Conservation (phyloP, 257 asterid species). For the Jacaranda mimosifolia region DNA sequence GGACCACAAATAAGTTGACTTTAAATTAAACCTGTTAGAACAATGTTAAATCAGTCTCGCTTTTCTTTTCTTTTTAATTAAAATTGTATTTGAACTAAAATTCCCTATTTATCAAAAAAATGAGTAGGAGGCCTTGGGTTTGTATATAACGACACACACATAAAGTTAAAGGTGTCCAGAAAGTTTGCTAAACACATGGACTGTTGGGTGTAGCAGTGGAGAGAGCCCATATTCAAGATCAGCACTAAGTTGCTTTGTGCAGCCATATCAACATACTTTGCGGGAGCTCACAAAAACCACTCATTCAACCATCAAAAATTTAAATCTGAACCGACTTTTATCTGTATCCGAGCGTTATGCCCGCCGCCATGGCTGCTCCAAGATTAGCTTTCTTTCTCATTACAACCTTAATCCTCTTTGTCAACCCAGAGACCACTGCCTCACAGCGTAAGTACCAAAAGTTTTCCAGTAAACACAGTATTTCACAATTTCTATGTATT, state of each 20-base stretch:
- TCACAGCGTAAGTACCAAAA: conserved; percentile 36
- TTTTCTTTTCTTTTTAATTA: background rate
- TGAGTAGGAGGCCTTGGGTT: background rate
- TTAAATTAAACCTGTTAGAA: too few species aligned
- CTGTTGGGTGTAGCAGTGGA: conserved; percentile 21
- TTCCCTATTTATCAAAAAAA: background rate
- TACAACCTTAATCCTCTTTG: conserved; percentile 28
- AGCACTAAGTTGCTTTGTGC: background rate
- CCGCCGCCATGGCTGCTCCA: conserved; percentile 43
- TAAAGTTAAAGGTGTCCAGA: conserved; percentile 29
- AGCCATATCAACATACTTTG: too few species aligned
- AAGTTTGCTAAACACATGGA: conserved; percentile 20
- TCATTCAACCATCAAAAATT: conserved; percentile 15
- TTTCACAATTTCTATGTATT: background rate
- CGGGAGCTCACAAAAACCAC: background rate
- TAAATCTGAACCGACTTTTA: too few species aligned
- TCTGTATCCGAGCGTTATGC: too few species aligned
- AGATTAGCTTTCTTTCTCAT: conserved; percentile 38
- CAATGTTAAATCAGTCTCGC: too few species aligned
- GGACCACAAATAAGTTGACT: too few species aligned
- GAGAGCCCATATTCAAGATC: conserved; percentile 18
- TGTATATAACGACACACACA: conserved; percentile 32
- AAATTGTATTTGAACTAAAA: background rate
- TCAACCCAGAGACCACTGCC: conserved; percentile 18
- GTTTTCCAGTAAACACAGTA: background rate